Base-by-base conservation (phyloP, 1,284 basidiomycete genomes). In the Heterobasidion parviporum region DNA sequence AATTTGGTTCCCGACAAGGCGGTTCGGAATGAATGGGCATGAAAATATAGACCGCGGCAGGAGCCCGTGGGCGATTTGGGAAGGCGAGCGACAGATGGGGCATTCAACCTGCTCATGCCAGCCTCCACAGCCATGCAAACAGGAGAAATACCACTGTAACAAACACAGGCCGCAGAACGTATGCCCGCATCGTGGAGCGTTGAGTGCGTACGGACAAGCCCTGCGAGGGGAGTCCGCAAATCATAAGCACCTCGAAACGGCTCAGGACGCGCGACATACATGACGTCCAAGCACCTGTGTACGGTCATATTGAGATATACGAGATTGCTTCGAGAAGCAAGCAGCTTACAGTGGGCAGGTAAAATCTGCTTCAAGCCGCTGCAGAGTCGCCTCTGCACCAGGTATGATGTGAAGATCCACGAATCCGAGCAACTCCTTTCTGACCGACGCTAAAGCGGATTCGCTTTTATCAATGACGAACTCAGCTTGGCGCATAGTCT, bases 41-140 rank as follows among this genome's bases (percentile, higher is more conserved):
- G 77, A 77, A 57, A 70, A 68, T 44, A 70, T 67, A 46, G 71
- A 65, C 16, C 81, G 79, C 26, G 82, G 82, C 33, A 70, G 64
- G 50, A 64, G 67, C 60, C 81, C 76, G 33, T 77, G 76, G 1
- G 79, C 79, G 52, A 72, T 70, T 56, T 77, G 74, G 53, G 85
- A 69, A 45, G 73, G 59, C 54, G 74, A 74, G 61, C 82, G 81
- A 65, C 84, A 86, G 56, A 86, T 74, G 18, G 84, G 85, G 66
- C 83, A 87, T 60, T 81, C 78, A 44, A 85, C 80, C 7, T 74
- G 67, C 61, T 83, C 78, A 59, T 86, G 83, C 83, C 84, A 87
- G 38, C 71, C 68, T 38, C 82, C 82, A 61, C 85, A 86, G 1
- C 70, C 72, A 66, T 84, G 82, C 41, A 85, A 68, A 50, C 78